Percentiles rank a stretch among this genome's conserved stretches.
Conservation (phyloP, 257 asterid genomes). For the Penstemon newberryi region DNA sequence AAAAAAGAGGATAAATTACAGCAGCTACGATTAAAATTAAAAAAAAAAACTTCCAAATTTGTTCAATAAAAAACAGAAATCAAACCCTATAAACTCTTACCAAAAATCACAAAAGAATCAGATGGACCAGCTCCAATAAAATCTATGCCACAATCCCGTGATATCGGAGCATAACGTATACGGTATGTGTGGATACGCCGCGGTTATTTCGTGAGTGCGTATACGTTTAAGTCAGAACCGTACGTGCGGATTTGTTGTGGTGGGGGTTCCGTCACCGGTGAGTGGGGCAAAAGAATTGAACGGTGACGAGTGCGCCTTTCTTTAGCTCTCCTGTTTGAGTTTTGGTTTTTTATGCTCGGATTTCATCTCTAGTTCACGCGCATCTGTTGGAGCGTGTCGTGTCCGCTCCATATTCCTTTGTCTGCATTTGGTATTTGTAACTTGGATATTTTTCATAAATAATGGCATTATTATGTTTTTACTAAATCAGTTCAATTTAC, state of each 20-base stretch:
- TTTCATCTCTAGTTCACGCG: constrained; percentile 28
- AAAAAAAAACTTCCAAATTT: no score
- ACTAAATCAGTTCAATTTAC: no score
- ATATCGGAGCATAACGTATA: neutral
- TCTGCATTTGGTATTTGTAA: no score
- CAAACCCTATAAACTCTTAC: neutral
- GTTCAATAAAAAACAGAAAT: neutral
- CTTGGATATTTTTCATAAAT: no score
- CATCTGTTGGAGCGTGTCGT: constrained; percentile 23
- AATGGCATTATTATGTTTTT: no score
- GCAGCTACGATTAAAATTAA: no score
- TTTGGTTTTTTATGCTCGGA: constrained; percentile 26
- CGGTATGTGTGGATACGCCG: neutral
- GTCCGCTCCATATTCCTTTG: neutral
- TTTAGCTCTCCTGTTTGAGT: constrained; percentile 27
- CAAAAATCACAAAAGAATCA: neutral
- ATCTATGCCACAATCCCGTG: neutral
- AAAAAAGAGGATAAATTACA: no score
- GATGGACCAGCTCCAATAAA: neutral
- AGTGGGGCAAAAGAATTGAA: neutral
- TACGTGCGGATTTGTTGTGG: neutral
- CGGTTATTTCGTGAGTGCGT: neutral
- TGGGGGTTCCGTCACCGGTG: no score
- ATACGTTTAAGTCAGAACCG: neutral
- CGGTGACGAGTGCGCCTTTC: neutral